Conservation (phyloP, 106 monocot species). For the Alisma plantagoaquatica region DNA sequence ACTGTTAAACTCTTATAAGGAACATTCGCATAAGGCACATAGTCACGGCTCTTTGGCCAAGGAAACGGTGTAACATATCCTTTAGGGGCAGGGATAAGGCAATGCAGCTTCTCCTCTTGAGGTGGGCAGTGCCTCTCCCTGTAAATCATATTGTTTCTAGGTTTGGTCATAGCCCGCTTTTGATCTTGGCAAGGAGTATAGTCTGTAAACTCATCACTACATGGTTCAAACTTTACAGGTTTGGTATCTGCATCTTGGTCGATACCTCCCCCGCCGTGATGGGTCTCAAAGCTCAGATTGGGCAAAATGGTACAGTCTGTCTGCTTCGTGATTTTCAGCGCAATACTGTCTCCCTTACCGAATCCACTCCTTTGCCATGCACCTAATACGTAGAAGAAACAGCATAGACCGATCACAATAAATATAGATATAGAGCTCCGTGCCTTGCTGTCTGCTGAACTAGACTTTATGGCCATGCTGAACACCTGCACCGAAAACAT, state of each 20-base stretch:
- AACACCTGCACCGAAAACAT: too few relatives aligned
- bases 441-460: slow-evolving; percentile 13
- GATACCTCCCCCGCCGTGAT: slow-evolving; percentile 13
- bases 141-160: slow-evolving; percentile 27
- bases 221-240: slow-evolving; percentile 12
- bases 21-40: slow-evolving; percentile 26
- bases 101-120: slow-evolving; percentile 19
- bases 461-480: slow-evolving; percentile 10
- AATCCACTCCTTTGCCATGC: slow-evolving; percentile 35
- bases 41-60: slow-evolving; percentile 37
- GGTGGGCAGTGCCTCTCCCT: slow-evolving; percentile 29
- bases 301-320: slow-evolving; percentile 20
- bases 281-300: slow-evolving; percentile 29
- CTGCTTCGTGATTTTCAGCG: slow-evolving; percentile 19
- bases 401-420: slow-evolving; percentile 26
- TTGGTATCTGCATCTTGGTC: slow-evolving; percentile 1
- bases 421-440: slow-evolving; percentile 25
- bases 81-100: slow-evolving; percentile 27
- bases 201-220: slow-evolving; percentile 15
- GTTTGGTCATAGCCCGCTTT: slow-evolving; percentile 24
- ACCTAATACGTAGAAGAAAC: slow-evolving; percentile 27
- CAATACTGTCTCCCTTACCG: slow-evolving; percentile 31
- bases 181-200: slow-evolving; percentile 36
- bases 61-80: slow-evolving; percentile 31
- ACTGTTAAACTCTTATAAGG: slow-evolving; percentile 34